Conservation (phyloP, 2,329 filamentous ascomycete species). For the Paracoccidioides lutzii region DNA sequence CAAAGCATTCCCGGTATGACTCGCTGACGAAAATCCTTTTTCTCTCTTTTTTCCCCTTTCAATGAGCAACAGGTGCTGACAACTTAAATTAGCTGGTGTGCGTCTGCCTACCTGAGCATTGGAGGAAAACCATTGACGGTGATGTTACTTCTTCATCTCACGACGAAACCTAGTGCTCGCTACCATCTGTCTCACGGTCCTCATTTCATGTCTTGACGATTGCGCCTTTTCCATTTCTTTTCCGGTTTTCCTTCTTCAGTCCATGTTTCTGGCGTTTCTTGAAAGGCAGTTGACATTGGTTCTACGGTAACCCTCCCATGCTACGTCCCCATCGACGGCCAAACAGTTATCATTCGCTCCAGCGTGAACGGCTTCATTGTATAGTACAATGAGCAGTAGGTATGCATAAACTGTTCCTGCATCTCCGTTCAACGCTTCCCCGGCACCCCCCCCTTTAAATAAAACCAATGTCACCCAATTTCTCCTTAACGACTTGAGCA, state of each 20-base stretch:
- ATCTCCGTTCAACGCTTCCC: background rate
- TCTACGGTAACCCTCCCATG: background rate
- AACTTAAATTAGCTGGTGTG: constrained; percentile 53
- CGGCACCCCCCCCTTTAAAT: background rate
- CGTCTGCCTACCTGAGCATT: constrained; percentile 88
- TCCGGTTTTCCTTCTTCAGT: constrained; percentile 1
- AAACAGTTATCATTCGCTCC: constrained; percentile 7
- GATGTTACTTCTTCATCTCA: constrained; percentile 34
- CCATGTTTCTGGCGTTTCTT: constrained; percentile 9
- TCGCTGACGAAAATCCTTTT: background rate
- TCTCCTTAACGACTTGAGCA: background rate
- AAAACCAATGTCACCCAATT: background rate
- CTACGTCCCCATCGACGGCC: background rate
- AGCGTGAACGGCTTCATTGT: too few species aligned
- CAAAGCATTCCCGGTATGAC: constrained; percentile 69
- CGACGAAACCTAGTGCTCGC: constrained; percentile 13
- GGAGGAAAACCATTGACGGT: constrained; percentile 91
- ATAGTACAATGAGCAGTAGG: too few species aligned
- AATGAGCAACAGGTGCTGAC: background rate
- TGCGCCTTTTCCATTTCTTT: constrained; percentile 15
- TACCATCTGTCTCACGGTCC: constrained; percentile 15
- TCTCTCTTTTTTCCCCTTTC: too few species aligned
- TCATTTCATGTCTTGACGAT: constrained; percentile 25
- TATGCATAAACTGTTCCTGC: background rate
- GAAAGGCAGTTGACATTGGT: background rate